Conservation (phyloP, 352 stramenopile species). For the Phytopythium boreale region DNA sequence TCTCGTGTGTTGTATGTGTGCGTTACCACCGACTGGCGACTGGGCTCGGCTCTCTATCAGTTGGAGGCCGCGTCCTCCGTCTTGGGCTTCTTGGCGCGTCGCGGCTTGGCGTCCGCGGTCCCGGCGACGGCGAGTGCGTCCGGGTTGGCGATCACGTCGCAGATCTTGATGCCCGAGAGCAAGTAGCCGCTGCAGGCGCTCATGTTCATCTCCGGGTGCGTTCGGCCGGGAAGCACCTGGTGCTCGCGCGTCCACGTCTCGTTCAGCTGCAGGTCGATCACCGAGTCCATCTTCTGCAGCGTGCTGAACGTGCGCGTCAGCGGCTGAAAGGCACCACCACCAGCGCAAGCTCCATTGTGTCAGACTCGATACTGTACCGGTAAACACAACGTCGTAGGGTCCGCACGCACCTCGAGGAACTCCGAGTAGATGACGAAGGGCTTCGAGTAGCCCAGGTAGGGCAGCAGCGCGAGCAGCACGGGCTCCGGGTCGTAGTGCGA, state of each 20-base stretch:
- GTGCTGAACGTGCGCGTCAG: conserved; percentile 88
- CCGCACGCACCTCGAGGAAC: conserved; percentile 71
- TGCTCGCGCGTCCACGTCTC: conserved; percentile 96
- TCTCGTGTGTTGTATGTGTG: neutral
- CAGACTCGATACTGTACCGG: no score
- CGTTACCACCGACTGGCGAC: neutral
- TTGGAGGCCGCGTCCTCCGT: neutral
- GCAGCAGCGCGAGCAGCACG: conserved; percentile 85
- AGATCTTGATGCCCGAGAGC: conserved; percentile 92
- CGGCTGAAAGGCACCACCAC: conserved; percentile 36
- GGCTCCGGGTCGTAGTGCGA: conserved; percentile 88
- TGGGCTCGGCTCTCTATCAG: neutral
- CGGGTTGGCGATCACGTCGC: conserved; percentile 18
- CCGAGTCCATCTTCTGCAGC: conserved; percentile 87
- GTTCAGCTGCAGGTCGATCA: conserved; percentile 93
- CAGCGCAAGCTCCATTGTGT: no score
- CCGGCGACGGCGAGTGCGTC: neutral
- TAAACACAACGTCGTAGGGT: neutral
- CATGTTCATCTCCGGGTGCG: conserved; percentile 97
- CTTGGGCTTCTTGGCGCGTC: conserved; percentile 7
- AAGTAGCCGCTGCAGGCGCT: conserved; percentile 95
- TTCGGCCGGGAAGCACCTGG: conserved; percentile 91
- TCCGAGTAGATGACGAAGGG: conserved; percentile 96
- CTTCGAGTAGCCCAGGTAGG: conserved; percentile 88
- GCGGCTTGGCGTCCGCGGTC: neutral